phyloP scores from a whole-genome alignment of 495 filamentous ascomycete species.

The Podospora comata region DNA sequence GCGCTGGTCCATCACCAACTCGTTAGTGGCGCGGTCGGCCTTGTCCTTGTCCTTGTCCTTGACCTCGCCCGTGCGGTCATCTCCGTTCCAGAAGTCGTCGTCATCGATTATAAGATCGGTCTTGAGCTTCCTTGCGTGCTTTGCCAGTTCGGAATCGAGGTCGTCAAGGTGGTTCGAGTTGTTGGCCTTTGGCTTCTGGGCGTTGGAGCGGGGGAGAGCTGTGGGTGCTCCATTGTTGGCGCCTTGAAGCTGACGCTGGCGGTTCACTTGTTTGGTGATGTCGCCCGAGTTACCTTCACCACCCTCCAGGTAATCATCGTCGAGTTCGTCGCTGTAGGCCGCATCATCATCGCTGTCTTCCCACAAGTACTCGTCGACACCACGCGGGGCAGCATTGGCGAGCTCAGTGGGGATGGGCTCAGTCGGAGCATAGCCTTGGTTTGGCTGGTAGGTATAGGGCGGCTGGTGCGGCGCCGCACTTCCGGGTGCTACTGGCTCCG shows the following conservation, averaged over 20 bases:
- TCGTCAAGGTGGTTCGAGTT: slow-evolving; percentile 77
- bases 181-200: slow-evolving; percentile 80
- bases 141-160: slow-evolving; percentile 75
- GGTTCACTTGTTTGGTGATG: slow-evolving; percentile 88
- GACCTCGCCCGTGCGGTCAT: too few relatives aligned
- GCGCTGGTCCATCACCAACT: slow-evolving; percentile 88
- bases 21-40: slow-evolving; percentile 85
- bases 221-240: slow-evolving; percentile 39
- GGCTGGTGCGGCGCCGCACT: slow-evolving; percentile 34
- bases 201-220: slow-evolving; percentile 69
- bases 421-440: slow-evolving; percentile 31
- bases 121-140: slow-evolving; percentile 85
- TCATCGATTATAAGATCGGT: slow-evolving; percentile 48
- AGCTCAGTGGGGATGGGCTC: slow-evolving; percentile 24
- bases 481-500: background rate
- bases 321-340: slow-evolving; percentile 43
- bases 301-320: slow-evolving; percentile 47
- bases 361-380: slow-evolving; percentile 2
- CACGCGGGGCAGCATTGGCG: slow-evolving; percentile 6
- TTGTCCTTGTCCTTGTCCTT: slow-evolving; percentile 67
- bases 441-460: slow-evolving; percentile 28
- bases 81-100: too few relatives aligned
- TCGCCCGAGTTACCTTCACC: slow-evolving; percentile 64
- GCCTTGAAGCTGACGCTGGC: slow-evolving; percentile 62
- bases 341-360: slow-evolving; percentile 35